phyloP scores from a whole-genome alignment of 2,329 filamentous ascomycete genomes.

The Colletotrichum gloeosporioides region DNA sequence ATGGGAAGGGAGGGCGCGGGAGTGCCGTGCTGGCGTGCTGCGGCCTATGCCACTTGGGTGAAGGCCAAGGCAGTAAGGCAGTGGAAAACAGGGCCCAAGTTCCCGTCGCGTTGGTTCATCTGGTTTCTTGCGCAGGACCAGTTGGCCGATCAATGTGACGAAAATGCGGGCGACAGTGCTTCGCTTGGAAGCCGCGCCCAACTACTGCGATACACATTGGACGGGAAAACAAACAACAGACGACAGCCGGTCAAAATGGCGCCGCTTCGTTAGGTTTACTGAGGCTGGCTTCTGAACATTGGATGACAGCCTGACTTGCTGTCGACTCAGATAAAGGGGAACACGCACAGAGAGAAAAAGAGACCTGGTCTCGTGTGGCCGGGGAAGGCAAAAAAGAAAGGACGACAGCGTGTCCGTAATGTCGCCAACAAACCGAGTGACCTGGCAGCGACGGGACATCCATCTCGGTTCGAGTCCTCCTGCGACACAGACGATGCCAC shows the following conservation, averaged over 20 bases:
- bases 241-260: neutral
- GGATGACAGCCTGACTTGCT: neutral
- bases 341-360: neutral
- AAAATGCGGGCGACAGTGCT: neutral
- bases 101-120: conserved; percentile 14
- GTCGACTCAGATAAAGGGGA: neutral
- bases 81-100: conserved; percentile 3
- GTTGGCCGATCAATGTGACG: conserved; percentile 10
- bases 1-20: conserved; percentile 11
- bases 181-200: neutral
- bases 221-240: neutral
- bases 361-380: neutral
- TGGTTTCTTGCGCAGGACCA: neutral
- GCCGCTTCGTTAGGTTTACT: neutral
- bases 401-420: neutral
- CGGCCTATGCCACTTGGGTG: conserved; percentile 3
- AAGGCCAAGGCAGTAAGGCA: neutral
- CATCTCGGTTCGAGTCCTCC: conserved; percentile 8
- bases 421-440: neutral
- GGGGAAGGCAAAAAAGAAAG: neutral
- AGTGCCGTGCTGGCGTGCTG: conserved; percentile 9
- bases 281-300: neutral
- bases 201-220: neutral
- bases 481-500: conserved; percentile 3
- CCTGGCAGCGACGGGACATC: neutral